A percentile compares a stretch with the other conserved stretches of the same genome.
Evolutionary conservation across 495 filamentous ascomycete genomes (phyloP).

Genomic region (Pseudevernia furfuracea): DNA sequence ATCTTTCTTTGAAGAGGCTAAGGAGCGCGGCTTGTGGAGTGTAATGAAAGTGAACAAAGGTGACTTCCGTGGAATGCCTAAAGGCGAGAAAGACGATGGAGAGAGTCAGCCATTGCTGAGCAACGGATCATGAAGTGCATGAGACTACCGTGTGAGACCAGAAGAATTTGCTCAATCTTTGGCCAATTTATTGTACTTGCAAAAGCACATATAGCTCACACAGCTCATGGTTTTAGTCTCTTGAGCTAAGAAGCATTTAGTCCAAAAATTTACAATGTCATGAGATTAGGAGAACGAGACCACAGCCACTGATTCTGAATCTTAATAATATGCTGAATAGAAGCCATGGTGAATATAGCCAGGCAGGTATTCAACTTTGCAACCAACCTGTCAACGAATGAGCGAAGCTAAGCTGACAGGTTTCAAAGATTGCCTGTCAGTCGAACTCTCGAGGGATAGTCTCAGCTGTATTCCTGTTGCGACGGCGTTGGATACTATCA

Average conservation of each 20-base stretch:
- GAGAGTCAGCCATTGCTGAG: conserved; percentile 38
- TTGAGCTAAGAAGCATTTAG: neutral
- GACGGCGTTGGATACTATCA: no score
- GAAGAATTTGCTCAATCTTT: neutral
- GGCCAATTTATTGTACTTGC: neutral
- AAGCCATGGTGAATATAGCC: no score
- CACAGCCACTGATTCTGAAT: neutral
- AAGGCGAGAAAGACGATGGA: conserved; percentile 31
- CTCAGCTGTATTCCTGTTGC: no score
- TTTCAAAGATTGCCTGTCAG: no score
- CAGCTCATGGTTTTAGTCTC: neutral
- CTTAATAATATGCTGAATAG: no score
- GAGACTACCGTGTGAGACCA: neutral
- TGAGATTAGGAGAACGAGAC: neutral
- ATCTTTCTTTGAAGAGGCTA: conserved; percentile 44
- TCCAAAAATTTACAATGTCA: neutral
- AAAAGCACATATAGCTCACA: neutral
- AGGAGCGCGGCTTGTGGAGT: conserved; percentile 39
- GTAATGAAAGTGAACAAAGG: conserved; percentile 43
- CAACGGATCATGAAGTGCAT: conserved; percentile 13
- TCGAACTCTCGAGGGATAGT: no score
- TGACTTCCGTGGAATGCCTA: conserved; percentile 40
- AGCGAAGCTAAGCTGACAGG: no score
- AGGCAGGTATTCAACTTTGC: no score
- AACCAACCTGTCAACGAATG: no score